Conservation (phyloP, 805 yeast genomes). For the Metschnikowia henanensis region DNA sequence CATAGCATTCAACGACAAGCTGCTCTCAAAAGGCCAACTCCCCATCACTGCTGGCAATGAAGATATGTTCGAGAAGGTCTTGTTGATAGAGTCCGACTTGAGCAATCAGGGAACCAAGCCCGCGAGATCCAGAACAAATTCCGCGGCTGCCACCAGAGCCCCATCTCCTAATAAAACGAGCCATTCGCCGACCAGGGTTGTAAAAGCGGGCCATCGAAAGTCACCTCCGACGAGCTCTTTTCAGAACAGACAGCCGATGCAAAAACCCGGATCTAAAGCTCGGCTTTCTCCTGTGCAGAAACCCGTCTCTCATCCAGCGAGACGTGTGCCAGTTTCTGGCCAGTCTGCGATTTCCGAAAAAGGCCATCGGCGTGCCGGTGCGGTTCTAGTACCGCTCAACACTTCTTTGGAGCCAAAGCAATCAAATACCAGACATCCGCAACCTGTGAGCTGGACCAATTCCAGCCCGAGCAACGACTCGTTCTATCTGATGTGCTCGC, state of each 20-base stretch:
- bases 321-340: too few species aligned
- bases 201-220: constrained; percentile 4
- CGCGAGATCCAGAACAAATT: constrained; percentile 3
- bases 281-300: constrained; percentile 6
- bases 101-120: constrained; percentile 7
- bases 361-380: too few species aligned
- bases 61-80: constrained; percentile 42
- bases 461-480: constrained; percentile 11
- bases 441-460: background rate
- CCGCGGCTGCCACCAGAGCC: constrained; percentile 5
- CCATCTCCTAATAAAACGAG: constrained; percentile 12
- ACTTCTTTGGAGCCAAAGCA: constrained; percentile 2
- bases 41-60: constrained; percentile 46
- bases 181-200: constrained; percentile 14
- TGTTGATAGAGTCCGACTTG: constrained; percentile 29
- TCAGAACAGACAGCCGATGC: background rate
- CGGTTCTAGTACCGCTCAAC: constrained; percentile 5
- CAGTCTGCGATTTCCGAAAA: background rate
- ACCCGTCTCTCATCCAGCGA: too few species aligned
- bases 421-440: background rate
- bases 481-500: constrained; percentile 19
- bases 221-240: background rate
- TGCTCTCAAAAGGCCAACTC: constrained; percentile 19
- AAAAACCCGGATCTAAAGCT: background rate
- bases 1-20: constrained; percentile 44